Conservation (phyloP, 2,329 filamentous ascomycete species). For the Ploettnerulaceae sp. region DNA sequence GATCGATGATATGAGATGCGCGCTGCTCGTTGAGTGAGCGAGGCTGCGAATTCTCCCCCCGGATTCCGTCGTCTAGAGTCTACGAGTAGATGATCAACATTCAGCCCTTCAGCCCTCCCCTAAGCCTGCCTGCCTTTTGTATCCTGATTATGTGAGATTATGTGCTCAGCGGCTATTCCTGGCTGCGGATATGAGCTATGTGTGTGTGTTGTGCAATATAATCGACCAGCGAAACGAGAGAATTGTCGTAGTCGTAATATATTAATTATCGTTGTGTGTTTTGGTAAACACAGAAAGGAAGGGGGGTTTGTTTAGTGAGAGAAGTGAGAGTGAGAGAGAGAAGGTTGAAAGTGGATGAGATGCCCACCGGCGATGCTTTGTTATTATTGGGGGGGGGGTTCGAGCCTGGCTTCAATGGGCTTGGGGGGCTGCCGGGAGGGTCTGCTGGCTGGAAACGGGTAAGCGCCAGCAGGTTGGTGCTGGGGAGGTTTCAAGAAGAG, state of each 20-base stretch:
- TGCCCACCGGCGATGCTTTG: too few relatives aligned
- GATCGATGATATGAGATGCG: slow-evolving; percentile 1
- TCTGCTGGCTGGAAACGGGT: too few relatives aligned
- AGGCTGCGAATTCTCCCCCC: slow-evolving; percentile 1
- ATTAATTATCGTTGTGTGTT: neutral
- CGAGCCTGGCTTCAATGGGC: too few relatives aligned
- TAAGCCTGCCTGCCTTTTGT: neutral
- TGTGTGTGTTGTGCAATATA: neutral
- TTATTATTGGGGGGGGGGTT: too few relatives aligned
- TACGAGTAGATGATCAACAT: too few relatives aligned
- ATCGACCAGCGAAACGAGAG: slow-evolving; percentile 24
- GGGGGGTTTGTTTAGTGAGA: neutral
- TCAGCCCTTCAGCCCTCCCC: slow-evolving; percentile 5
- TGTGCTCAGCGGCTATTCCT: slow-evolving; percentile 2
- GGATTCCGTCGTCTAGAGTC: slow-evolving; percentile 2
- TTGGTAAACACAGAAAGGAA: neutral
- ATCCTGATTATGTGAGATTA: slow-evolving; percentile 2
- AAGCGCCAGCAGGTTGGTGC: too few relatives aligned
- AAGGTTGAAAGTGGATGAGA: neutral
- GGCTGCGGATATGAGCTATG: neutral
- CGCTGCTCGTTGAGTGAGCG: neutral
- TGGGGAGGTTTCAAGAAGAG: too few relatives aligned
- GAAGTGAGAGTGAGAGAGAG: neutral
- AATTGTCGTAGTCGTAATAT: slow-evolving; percentile 11
- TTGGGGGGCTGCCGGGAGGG: too few relatives aligned